A percentile compares a stretch with the other conserved stretches of the same genome.
Conservation (phyloP, 202 grass and related monocot genomes). For the Schoenoplectus tabernaemontani region DNA sequence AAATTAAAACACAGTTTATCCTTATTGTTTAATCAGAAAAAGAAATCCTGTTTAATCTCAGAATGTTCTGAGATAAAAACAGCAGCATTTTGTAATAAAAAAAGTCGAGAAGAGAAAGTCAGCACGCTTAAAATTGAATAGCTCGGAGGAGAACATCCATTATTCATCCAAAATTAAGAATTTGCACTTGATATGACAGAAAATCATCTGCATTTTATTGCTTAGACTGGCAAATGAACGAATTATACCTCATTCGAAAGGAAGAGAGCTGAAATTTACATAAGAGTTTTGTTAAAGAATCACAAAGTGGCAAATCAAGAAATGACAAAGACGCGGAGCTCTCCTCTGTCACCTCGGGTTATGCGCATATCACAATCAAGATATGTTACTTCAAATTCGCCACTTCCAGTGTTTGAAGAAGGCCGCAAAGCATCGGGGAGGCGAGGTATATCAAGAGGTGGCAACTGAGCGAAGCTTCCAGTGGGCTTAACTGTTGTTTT, state of each 20-base stretch:
- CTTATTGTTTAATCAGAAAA: no score
- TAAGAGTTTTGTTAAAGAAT: neutral
- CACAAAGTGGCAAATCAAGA: slow-evolving; percentile 23
- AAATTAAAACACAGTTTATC: neutral
- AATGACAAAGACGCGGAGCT: slow-evolving; percentile 88
- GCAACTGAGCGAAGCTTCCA: slow-evolving; percentile 62
- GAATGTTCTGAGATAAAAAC: neutral
- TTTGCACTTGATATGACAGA: neutral
- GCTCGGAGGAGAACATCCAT: neutral
- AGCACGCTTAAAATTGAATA: neutral
- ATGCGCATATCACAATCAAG: slow-evolving; percentile 68
- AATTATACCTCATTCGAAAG: neutral
- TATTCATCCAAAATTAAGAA: neutral
- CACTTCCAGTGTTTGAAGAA: slow-evolving; percentile 58
- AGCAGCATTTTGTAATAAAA: neutral
- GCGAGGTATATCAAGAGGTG: slow-evolving; percentile 64
- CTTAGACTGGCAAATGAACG: neutral
- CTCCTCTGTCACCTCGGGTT: slow-evolving; percentile 68
- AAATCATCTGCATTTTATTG: neutral
- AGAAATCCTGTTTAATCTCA: no score
- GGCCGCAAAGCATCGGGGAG: slow-evolving; percentile 62
- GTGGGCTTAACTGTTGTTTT: slow-evolving; percentile 85
- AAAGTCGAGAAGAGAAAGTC: neutral
- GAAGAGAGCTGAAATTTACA: neutral
- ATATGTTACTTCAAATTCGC: slow-evolving; percentile 93